Base-by-base conservation (phyloP, 192 early-diverging fungal genomes). In the Lobosporangium transversale region DNA sequence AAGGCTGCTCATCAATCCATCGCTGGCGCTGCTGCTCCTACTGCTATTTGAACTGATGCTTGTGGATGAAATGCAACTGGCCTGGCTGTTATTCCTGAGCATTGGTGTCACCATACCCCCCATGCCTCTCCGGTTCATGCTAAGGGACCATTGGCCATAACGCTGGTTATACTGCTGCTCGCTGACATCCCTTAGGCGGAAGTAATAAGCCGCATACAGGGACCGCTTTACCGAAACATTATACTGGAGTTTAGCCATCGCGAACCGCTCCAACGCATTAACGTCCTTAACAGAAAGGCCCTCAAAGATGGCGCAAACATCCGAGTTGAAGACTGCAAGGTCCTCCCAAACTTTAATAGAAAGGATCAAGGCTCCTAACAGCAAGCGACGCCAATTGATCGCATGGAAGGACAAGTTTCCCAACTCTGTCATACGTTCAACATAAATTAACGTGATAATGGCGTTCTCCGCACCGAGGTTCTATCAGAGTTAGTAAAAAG, bases 311-410 rank as follows among this genome's bases (percentile, higher is more conserved):
- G 88, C 87, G 49, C 84, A 84, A 68, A 92, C 93, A 67, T 94
- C 93, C 4, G 86, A 80, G 71, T 94, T 94, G 85, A 91, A 94
- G 12, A 94, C 90, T 3, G 93, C 93, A 58, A 90, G 88, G 58
- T 94, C 93, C 59, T 94, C 93, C 93, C 93, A 94, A 1, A 94
- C 92, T 76, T 94, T 94, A 36, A 90, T 84, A 7, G 92, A 89
- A n/a, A 90, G 78, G n/a, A 94, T 58, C 4, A 93, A 54, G 0
- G 84, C 88, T 5, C 89, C 89, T 6, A 94, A 79, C 3, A 82
- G 58, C 15, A 82, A 71, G 14, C 79, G 65, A 24, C 81, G 67
- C 84, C 84, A 85, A 44, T 85, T 87, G 36, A 68, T 80, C 6
- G 86, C 81, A 23, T 84, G 84, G 44, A 94, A 66, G 7, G 80